These are phyloP conservation scores for Moesziomyces aphidis DNA, from an alignment of 1,284 basidiomycete genomes.

Conservation along the genomic window DNA sequence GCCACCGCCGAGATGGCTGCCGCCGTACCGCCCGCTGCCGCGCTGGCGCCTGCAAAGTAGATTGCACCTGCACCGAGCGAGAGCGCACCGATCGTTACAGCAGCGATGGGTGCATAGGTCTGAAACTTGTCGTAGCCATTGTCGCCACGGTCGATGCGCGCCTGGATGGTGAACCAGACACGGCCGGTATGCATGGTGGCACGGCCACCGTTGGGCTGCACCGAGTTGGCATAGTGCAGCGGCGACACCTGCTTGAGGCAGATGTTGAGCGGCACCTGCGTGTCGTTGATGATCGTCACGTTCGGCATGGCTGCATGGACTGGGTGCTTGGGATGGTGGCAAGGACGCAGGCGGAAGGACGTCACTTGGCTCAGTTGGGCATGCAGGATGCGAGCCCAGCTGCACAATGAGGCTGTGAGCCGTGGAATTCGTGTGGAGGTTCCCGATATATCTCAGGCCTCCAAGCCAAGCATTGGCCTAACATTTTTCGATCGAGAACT, in stretches of 20 bases:
- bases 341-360: background rate
- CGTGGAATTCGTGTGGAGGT: background rate
- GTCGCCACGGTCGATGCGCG: slow-evolving; percentile 49
- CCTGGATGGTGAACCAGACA: slow-evolving; percentile 62
- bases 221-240: slow-evolving; percentile 56
- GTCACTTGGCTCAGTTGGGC: background rate
- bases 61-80: slow-evolving; percentile 56
- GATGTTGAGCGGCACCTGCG: slow-evolving; percentile 57
- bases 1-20: slow-evolving; percentile 48
- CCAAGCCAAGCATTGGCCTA: background rate
- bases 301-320: slow-evolving; percentile 39
- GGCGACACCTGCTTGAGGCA: slow-evolving; percentile 59
- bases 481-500: background rate
- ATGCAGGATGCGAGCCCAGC: background rate
- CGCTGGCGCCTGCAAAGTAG: slow-evolving; percentile 50
- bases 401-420: background rate
- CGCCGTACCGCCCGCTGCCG: slow-evolving; percentile 46
- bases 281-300: slow-evolving; percentile 59
- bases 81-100: slow-evolving; percentile 45
- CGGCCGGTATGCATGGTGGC: slow-evolving; percentile 47
- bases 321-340: background rate
- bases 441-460: background rate
- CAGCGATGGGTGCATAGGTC: slow-evolving; percentile 55
- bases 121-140: slow-evolving; percentile 58
- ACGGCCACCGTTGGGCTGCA: slow-evolving; percentile 41